phyloP scores from a whole-genome alignment of 257 asterid genomes.

The Cinchona pubescens region DNA sequence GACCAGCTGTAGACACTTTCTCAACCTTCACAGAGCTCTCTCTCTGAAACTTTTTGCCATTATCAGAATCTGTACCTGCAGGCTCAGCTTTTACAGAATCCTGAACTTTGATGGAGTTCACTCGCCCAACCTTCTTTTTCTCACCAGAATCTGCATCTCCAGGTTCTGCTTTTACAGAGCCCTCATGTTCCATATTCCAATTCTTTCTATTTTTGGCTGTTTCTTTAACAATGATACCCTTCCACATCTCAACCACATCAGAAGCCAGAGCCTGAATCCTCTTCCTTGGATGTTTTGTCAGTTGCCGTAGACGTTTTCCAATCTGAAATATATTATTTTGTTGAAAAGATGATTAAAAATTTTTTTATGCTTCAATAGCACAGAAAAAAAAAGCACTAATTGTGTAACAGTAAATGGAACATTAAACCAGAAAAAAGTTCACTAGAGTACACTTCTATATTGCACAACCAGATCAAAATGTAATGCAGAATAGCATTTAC shows the following conservation, averaged over 20 bases:
- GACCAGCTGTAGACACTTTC: constrained; percentile 8
- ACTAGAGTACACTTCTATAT: background rate
- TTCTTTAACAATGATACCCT: constrained; percentile 66
- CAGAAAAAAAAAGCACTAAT: background rate
- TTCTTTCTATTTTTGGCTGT: constrained; percentile 52
- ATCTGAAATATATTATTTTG: constrained; percentile 46
- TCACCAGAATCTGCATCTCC: constrained; percentile 29
- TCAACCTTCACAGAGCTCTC: constrained; percentile 36
- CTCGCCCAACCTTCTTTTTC: constrained; percentile 37
- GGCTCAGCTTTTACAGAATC: constrained; percentile 16
- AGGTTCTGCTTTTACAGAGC: constrained; percentile 28
- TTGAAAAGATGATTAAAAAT: background rate
- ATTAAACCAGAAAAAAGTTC: background rate
- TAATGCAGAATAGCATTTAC: background rate
- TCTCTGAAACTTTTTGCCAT: constrained; percentile 39
- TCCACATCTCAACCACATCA: constrained; percentile 84
- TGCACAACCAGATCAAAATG: background rate
- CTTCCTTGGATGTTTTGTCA: constrained; percentile 77
- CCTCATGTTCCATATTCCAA: constrained; percentile 36
- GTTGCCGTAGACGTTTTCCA: constrained; percentile 79
- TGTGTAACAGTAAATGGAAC: background rate
- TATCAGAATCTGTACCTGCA: constrained; percentile 35
- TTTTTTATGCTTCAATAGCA: background rate
- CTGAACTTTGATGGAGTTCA: constrained; percentile 35
- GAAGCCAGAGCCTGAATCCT: constrained; percentile 74